Percentiles rank a stretch among this genome's conserved stretches.
Conservation (phyloP, 1,284 basidiomycete species). For the Wallemia hederae region DNA sequence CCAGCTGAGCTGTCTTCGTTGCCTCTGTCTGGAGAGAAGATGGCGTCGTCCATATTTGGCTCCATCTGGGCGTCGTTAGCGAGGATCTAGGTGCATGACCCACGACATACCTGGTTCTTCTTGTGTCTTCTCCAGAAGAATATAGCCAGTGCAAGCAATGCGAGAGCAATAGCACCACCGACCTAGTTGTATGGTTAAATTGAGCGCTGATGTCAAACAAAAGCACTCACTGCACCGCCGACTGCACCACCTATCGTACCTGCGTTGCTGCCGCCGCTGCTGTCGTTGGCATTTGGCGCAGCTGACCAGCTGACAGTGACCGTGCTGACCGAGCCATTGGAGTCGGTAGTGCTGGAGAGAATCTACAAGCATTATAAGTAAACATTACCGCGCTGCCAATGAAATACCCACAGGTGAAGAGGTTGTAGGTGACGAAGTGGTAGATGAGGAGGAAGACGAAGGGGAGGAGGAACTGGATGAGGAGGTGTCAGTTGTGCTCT, state of each 20-base stretch:
- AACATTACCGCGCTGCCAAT: not conserved
- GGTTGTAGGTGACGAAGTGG: not conserved
- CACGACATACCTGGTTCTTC: not conserved
- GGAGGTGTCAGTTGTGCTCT: not conserved
- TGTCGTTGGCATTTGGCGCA: not conserved
- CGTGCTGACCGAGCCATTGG: not conserved
- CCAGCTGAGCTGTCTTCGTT: not conserved
- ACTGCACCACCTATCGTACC: not conserved
- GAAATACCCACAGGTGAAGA: not conserved
- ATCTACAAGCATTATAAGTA: not conserved
- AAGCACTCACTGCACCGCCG: not conserved
- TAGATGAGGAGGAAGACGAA: not conserved
- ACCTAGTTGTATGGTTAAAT: too few relatives aligned
- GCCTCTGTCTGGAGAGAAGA: not conserved
- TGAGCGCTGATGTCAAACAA: not conserved
- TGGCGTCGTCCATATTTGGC: not conserved
- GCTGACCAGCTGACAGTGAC: not conserved
- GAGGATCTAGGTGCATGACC: not conserved
- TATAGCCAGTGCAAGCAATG: not conserved
- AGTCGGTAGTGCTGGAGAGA: not conserved
- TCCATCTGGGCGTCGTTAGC: not conserved
- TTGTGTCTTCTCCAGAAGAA: not conserved
- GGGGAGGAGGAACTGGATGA: not conserved
- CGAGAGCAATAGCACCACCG: not conserved
- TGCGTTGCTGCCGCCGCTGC: not conserved